Base-by-base conservation (phyloP, 2,329 filamentous ascomycete genomes). In the Cordyceps tenuipes region DNA sequence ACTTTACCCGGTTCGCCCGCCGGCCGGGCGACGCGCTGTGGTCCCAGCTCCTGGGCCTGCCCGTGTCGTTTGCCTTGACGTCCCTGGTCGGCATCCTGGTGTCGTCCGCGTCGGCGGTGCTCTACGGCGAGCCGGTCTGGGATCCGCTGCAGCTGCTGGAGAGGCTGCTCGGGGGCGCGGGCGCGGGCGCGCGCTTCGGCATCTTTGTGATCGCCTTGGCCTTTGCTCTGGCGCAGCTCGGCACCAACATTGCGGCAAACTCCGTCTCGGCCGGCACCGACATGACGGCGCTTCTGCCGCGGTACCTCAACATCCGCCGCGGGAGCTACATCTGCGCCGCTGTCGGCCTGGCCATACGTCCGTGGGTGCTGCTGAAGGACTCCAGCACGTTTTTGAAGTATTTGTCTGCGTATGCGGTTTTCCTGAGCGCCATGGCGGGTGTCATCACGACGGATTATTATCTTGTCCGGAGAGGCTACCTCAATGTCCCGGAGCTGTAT, bases 381-480 rank as follows among this genome's bases (percentile, higher is more conserved):
- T 83, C 84, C 49, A 96, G 93, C 77, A 86, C 87, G 73, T 96
- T 96, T 76, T 93, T 90, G 0, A 95, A 90, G 3, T 96, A 96
- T 70, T 84, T 97, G 0, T 94, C 89, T 0, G 88, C 92, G 1
- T 96, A 96, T 76, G 91, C 89, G 3, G 90, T 97, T 60, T 97
- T 97, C 75, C 81, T 97, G 15, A 92, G 89, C 61, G 91, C 89
- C 49, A 95, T 97, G 64, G 91, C 90, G 0, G 92, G 92, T n/a
- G 90, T 96, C 64, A 94, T 96, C 76, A 79, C 91, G 62, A 83
- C 81, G 65, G 92, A 97, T 72, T 97, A 97, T 77, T 97, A 95
- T 72, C 62, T 88, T 57, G 89, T 96, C 4, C 88, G 92, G 61
- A 85, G 82, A 62, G 92, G 92, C 7, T 96, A 91, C 71, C 78